Conservation (phyloP, 2,329 filamentous ascomycete species). For the Colletotrichum siamense region DNA sequence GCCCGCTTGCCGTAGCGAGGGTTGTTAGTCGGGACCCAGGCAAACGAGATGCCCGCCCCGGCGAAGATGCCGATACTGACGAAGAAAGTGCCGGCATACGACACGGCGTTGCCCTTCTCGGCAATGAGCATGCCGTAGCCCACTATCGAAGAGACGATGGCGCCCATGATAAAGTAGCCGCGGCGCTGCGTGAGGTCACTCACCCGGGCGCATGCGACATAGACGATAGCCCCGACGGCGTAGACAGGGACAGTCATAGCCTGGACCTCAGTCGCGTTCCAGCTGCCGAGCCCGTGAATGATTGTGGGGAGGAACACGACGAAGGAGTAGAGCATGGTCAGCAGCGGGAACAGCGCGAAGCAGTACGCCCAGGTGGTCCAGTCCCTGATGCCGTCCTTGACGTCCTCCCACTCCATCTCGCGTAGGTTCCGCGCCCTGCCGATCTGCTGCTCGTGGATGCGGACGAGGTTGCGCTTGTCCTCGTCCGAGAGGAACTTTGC, state of each 20-base stretch:
- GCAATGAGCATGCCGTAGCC: slow-evolving; percentile 11
- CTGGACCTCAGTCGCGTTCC: slow-evolving; percentile 63
- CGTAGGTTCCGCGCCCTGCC: slow-evolving; percentile 32
- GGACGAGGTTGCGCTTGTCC: slow-evolving; percentile 45
- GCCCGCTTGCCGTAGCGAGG: slow-evolving; percentile 22
- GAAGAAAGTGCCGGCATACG: slow-evolving; percentile 54
- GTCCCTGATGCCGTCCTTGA: slow-evolving; percentile 33
- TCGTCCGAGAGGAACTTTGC: slow-evolving; percentile 50
- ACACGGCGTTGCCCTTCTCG: not conserved
- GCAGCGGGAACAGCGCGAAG: slow-evolving; percentile 36
- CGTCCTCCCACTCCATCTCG: slow-evolving; percentile 32
- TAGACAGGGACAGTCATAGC: slow-evolving; percentile 75
- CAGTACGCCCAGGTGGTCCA: slow-evolving; percentile 32
- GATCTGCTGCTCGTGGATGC: slow-evolving; percentile 26
- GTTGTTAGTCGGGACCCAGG: slow-evolving; percentile 21
- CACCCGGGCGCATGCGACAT: slow-evolving; percentile 61
- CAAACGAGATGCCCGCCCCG: slow-evolving; percentile 5
- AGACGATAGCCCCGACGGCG: slow-evolving; percentile 64
- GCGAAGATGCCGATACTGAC: slow-evolving; percentile 41
- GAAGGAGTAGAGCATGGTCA: slow-evolving; percentile 36
- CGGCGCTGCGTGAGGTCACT: slow-evolving; percentile 39
- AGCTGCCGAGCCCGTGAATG: slow-evolving; percentile 65
- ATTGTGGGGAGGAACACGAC: slow-evolving; percentile 48
- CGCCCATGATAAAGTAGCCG: slow-evolving; percentile 7
- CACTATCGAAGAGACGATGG: not conserved